phyloP scores from a whole-genome alignment of 345 rosid genomes.

The Salix udensis region DNA sequence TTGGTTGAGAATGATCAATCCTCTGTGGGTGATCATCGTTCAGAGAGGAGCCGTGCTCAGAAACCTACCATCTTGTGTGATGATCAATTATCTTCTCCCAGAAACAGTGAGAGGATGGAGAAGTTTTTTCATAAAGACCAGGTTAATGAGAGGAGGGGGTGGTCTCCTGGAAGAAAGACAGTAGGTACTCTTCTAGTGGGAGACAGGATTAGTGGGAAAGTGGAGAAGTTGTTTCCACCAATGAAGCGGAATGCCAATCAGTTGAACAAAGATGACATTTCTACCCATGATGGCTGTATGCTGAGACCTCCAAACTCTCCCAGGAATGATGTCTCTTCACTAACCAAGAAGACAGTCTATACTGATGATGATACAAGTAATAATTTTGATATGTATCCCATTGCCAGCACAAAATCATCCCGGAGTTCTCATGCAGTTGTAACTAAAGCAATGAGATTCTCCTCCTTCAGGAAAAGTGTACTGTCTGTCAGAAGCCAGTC shows the following conservation, averaged over 20 bases:
- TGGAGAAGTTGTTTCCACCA: conserved; percentile 20
- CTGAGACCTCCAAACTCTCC: conserved; percentile 27
- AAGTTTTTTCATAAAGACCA: conserved; percentile 24
- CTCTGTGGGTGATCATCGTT: conserved; percentile 33
- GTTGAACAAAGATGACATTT: conserved; percentile 24
- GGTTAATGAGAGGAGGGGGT: conserved; percentile 27
- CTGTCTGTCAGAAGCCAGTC: conserved; percentile 24
- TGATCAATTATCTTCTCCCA: conserved; percentile 29
- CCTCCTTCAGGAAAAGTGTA: conserved; percentile 36
- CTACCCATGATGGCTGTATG: conserved; percentile 20
- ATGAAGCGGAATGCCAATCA: conserved; percentile 25
- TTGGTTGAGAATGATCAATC: conserved; percentile 45
- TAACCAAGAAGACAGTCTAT: conserved; percentile 32
- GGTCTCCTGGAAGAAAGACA: conserved; percentile 40
- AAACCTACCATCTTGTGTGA: conserved; percentile 34
- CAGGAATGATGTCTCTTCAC: conserved; percentile 29
- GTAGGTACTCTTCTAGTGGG: conserved; percentile 28
- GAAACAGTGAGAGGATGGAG: conserved; percentile 30
- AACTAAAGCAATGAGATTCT: conserved; percentile 30
- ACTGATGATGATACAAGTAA: conserved; percentile 10
- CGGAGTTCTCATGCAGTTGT: conserved; percentile 20
- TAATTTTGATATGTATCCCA: conserved; percentile 24
- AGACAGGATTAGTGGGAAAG: conserved; percentile 20
- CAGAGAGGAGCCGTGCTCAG: conserved; percentile 32
- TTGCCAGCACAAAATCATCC: conserved; percentile 14